Conservation (phyloP, 2,329 filamentous ascomycete genomes). For the Fusarium palustre region DNA sequence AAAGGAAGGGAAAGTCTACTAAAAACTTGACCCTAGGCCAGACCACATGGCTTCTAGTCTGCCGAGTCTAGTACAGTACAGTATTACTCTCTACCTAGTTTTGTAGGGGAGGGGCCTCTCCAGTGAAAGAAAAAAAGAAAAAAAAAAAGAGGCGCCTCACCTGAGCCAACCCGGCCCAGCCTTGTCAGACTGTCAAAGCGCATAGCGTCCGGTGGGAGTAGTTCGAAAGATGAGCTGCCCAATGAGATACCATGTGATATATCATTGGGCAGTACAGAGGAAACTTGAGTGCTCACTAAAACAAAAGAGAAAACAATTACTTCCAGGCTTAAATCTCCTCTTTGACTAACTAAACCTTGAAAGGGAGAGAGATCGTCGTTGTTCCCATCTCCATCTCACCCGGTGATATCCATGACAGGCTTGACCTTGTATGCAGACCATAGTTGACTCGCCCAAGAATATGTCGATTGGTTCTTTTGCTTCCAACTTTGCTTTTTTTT, state of each 20-base stretch:
- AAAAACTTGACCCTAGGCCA: neutral
- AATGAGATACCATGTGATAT: constrained; percentile 13
- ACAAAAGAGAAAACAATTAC: constrained; percentile 26
- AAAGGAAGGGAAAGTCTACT: neutral
- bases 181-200: constrained; percentile 22
- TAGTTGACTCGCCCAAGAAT: constrained; percentile 20
- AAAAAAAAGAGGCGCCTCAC: constrained; percentile 41
- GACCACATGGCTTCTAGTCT: constrained; percentile 34
- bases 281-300: constrained; percentile 19
- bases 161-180: constrained; percentile 44
- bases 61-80: too few relatives aligned
- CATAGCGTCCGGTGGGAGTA: constrained; percentile 45
- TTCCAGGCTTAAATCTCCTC: constrained; percentile 29
- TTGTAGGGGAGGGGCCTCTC: neutral
- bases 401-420: constrained; percentile 17
- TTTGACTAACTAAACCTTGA: neutral
- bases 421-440: constrained; percentile 34
- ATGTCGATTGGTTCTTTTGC: constrained; percentile 34
- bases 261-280: neutral
- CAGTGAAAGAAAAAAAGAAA: too few relatives aligned
- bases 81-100: neutral
- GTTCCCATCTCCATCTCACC: constrained; percentile 10
- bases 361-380: constrained; percentile 32
- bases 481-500: constrained; percentile 40
- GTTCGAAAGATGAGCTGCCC: neutral